Evolutionary conservation across 352 stramenopile genomes (phyloP).

Genomic region (Globisporangium paddicum): DNA sequence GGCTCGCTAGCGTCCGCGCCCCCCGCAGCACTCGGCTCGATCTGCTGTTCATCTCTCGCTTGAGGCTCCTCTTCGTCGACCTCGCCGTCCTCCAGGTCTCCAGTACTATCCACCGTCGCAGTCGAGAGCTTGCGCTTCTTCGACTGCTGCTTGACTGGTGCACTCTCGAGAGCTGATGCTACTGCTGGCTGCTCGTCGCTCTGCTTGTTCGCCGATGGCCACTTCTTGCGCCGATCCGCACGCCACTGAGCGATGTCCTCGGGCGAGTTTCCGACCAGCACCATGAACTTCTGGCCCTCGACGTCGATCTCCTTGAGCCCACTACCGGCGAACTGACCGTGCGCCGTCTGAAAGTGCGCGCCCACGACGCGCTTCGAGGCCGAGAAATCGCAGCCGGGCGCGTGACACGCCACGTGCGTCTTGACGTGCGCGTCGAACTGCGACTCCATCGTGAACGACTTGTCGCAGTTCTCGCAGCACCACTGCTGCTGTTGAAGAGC

Average conservation of each 20-base stretch:
- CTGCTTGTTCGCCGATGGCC: conserved; percentile 21
- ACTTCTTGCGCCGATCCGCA: conserved; percentile 68
- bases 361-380: conserved; percentile 75
- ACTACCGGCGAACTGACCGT: conserved; percentile 63
- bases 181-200: neutral
- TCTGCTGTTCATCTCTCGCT: conserved; percentile 6
- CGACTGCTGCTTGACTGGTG: neutral
- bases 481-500: conserved; percentile 19
- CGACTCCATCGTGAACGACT: conserved; percentile 63
- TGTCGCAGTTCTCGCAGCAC: conserved; percentile 66
- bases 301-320: conserved; percentile 81
- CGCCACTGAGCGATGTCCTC: conserved; percentile 81
- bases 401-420: conserved; percentile 62
- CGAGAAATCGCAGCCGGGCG: conserved; percentile 54
- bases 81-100: conserved; percentile 59
- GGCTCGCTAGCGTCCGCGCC: conserved; percentile 15
- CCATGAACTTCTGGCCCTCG: conserved; percentile 84
- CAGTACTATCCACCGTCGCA: conserved; percentile 12
- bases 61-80: conserved; percentile 27
- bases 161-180: neutral
- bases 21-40: conserved; percentile 20
- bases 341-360: conserved; percentile 57
- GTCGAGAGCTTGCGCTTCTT: conserved; percentile 52
- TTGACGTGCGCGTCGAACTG: conserved; percentile 68
- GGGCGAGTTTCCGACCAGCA: conserved; percentile 75